A percentile compares a stretch with the other conserved stretches of the same genome.
Conservation (phyloP, 2,329 filamentous ascomycete genomes). For the Botrytis hyacinthi region DNA sequence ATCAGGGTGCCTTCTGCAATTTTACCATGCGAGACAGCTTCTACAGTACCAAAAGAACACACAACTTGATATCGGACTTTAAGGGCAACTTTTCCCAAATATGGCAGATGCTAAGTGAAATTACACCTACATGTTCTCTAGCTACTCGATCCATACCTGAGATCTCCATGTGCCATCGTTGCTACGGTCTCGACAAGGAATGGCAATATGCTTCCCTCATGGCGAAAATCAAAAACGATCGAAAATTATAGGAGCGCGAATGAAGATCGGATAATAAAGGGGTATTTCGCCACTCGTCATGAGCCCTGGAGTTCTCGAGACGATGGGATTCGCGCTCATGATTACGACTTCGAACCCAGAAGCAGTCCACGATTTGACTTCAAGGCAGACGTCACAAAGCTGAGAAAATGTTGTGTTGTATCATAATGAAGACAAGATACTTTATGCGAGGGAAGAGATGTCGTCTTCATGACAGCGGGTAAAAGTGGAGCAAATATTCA, state of each 20-base stretch:
- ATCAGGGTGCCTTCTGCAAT: rapidly evolving
- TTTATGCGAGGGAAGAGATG: background rate
- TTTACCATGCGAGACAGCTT: no score
- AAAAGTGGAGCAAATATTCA: background rate
- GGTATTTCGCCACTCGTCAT: no score
- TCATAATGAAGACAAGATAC: background rate
- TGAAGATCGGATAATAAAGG: background rate
- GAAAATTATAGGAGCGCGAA: background rate
- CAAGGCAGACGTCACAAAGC: rapidly evolving
- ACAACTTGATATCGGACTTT: no score
- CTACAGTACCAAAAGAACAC: background rate
- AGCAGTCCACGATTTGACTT: rapidly evolving
- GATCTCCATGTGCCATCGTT: no score
- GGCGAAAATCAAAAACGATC: background rate
- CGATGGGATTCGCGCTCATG: background rate
- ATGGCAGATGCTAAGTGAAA: background rate
- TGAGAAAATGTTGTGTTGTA: background rate
- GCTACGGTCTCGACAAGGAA: background rate
- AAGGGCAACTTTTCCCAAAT: background rate
- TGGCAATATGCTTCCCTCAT: rapidly evolving
- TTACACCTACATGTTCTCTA: background rate
- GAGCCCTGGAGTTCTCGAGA: background rate
- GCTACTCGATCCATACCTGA: background rate
- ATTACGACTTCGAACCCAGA: background rate
- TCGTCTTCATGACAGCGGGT: background rate